These are phyloP conservation scores for Irpex rosettiformis DNA, from an alignment of 1,284 basidiomycete genomes.

Conservation along the genomic window DNA sequence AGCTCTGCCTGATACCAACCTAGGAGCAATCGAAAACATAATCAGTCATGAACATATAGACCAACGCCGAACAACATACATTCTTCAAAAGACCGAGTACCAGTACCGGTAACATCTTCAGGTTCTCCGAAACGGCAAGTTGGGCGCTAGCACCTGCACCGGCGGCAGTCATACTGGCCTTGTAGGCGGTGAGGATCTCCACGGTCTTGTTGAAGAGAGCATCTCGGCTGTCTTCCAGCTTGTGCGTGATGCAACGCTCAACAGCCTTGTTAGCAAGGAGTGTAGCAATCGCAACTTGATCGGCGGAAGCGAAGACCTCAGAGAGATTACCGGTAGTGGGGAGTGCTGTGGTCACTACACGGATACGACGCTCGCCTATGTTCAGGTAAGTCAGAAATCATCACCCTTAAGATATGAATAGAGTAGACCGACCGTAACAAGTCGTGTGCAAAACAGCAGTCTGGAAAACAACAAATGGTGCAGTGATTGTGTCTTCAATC, in stretches of 20 bases:
- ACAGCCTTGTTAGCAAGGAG: constrained; percentile 96
- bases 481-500: constrained; percentile 93
- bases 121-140: constrained; percentile 86
- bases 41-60: constrained; percentile 6
- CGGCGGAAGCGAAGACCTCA: constrained; percentile 93
- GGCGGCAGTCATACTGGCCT: constrained; percentile 93
- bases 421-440: constrained; percentile 67
- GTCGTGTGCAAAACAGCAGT: constrained; percentile 96
- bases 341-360: constrained; percentile 90
- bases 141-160: constrained; percentile 94
- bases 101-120: constrained; percentile 92
- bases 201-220: constrained; percentile 88
- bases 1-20: constrained; percentile 93
- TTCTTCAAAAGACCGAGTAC: constrained; percentile 92
- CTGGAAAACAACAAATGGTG: constrained; percentile 94
- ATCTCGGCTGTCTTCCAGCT: constrained; percentile 92
- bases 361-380: constrained; percentile 87
- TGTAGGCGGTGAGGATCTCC: constrained; percentile 91
- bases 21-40: constrained; percentile 27
- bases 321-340: constrained; percentile 93
- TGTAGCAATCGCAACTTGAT: constrained; percentile 90
- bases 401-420: neutral
- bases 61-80: constrained; percentile 45
- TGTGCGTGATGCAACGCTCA: constrained; percentile 86
- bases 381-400: neutral